Evolutionary conservation across 495 filamentous ascomycete genomes (phyloP), one percentile per base, ranked within the genome.

Genomic region (Lepraria neglecta): DNA sequence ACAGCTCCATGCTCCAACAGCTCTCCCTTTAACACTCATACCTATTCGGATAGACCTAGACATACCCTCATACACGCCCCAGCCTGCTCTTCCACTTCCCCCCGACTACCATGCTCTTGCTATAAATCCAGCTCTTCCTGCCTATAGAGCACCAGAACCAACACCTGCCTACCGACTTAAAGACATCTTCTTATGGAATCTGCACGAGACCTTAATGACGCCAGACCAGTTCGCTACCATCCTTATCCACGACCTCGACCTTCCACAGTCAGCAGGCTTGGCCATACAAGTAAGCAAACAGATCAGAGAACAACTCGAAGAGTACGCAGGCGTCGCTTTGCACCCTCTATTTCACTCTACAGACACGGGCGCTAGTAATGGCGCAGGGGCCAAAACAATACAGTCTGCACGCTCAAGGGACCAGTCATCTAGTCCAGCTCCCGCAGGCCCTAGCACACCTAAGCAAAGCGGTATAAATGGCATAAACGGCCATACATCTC

Each of bases 21-120:
- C 85, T 57, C 82, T 97, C 31, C 94, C 95, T 28, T 79, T 95
- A 28, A 94, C 90, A 4, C 80, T 97, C 28, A 92, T 99, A 56
- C 94, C 94, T 9, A 97, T 99, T 64, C 89, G 95, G 51, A 92
- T 99, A 68, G 94, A 98, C 68, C 79, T 98, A 65, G 92, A 99
- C 69, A 85, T 97, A 12, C 83, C 88, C 30, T 76, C 89, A 40
- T 92, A 88, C 76, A 79, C 84, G 42, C 89, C 94, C 43, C 72
- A 81, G 51, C 80, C 92, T 52, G 78, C 92, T 3, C 79, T 96
- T 62, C 84, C 88, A 27, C 65, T 84, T 54, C 85, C 87, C 12
- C 77, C 80, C 61, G 81, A 82, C 54, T 73, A 80, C 12, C 78
- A 79, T 64, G 84, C 87, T 67, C 80, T 82, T 45, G 74, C 73